Evolutionary conservation across 768 basidiomycete species (phyloP).

Genomic region (Boletus sp.): DNA sequence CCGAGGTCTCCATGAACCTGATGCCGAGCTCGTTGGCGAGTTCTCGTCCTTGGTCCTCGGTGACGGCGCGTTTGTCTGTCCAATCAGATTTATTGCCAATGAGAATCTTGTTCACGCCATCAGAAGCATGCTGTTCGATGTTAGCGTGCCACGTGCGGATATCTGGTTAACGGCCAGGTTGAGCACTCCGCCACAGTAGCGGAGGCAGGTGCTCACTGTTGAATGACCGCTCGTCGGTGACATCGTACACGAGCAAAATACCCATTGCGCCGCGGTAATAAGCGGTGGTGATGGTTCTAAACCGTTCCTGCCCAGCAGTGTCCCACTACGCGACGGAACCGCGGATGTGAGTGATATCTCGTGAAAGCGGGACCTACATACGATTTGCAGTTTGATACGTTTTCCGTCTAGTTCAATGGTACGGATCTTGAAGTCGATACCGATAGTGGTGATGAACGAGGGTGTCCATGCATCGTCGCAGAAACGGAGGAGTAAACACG

Average conservation of each 20-base stretch:
- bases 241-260: constrained; percentile 97
- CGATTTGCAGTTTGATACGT: constrained; percentile 98
- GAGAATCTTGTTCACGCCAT: constrained; percentile 98
- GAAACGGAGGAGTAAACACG: constrained; percentile 92
- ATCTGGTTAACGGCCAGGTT: constrained; percentile 48
- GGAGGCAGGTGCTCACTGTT: constrained; percentile 68
- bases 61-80: constrained; percentile 92
- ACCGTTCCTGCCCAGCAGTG: constrained; percentile 98
- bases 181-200: constrained; percentile 10
- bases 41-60: constrained; percentile 87
- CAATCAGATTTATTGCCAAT: constrained; percentile 99
- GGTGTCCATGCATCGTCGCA: constrained; percentile 99
- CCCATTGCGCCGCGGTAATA: constrained; percentile 99
- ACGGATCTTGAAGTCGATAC: constrained; percentile 99
- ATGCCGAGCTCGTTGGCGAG: constrained; percentile 94
- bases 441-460: constrained; percentile 98
- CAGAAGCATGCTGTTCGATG: constrained; percentile 98
- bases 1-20: constrained; percentile 96
- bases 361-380: constrained; percentile 39
- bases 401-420: constrained; percentile 98
- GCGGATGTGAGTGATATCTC: background rate
- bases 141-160: constrained; percentile 98
- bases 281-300: constrained; percentile 97
- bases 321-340: constrained; percentile 71
- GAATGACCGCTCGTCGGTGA: constrained; percentile 92